These are phyloP conservation scores for Trapa incisa DNA, from an alignment of 345 rosid species.

Conservation along the genomic window DNA sequence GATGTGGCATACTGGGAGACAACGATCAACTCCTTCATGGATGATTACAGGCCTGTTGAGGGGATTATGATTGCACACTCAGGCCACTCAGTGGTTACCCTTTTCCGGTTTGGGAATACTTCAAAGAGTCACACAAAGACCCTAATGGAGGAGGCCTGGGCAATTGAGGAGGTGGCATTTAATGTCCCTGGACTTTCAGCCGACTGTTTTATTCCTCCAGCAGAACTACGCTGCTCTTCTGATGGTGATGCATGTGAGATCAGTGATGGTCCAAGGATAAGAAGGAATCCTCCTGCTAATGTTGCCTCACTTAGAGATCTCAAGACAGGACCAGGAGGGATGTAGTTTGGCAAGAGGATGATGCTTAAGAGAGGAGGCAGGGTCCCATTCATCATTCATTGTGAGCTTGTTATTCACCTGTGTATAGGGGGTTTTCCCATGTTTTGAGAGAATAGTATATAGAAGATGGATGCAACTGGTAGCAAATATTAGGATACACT, in stretches of 20 bases:
- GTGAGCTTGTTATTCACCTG: not conserved
- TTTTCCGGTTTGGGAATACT: conserved; percentile 65
- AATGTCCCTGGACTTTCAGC: conserved; percentile 61
- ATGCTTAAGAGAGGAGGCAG: conserved; percentile 3
- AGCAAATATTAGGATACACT: not conserved
- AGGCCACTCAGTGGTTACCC: conserved; percentile 66
- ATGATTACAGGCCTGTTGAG: conserved; percentile 68
- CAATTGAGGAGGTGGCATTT: conserved; percentile 75
- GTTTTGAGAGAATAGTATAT: not conserved
- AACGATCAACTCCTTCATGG: conserved; percentile 66
- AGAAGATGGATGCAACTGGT: not conserved
- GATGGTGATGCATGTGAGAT: conserved; percentile 41
- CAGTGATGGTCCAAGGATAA: conserved; percentile 37
- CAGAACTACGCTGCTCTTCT: conserved; percentile 47
- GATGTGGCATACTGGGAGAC: conserved; percentile 85
- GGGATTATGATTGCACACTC: conserved; percentile 88
- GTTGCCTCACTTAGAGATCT: conserved; percentile 32
- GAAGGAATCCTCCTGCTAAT: conserved; percentile 27
- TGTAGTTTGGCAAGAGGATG: conserved; percentile 18
- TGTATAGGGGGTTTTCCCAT: not conserved
- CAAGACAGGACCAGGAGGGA: conserved; percentile 11
- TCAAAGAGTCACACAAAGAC: conserved; percentile 70
- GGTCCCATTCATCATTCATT: not conserved
- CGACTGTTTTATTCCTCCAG: conserved; percentile 78
- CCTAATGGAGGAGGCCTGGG: conserved; percentile 81